Evolutionary conservation across 164 flowering plant species (phyloP).

Genomic region (Dillenia suffruticosa): DNA sequence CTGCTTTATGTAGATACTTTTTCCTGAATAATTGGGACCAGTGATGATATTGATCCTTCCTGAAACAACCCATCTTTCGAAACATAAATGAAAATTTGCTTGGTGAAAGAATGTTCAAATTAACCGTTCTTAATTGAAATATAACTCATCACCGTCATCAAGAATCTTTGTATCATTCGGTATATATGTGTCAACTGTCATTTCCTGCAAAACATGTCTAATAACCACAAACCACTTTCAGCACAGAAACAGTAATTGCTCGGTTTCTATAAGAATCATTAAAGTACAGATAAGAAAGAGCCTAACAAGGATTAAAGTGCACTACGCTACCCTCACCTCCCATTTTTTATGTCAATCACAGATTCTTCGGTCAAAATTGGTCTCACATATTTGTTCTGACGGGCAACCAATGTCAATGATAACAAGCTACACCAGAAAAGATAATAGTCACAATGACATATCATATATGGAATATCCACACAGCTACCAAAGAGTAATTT

Average conservation of each 20-base stretch:
- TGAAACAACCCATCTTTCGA: constrained; percentile 26
- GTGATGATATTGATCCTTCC: constrained; percentile 84
- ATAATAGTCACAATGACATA: background rate
- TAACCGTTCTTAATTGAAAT: background rate
- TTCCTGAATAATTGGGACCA: constrained; percentile 98
- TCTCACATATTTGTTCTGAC: constrained; percentile 86
- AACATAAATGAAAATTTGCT: background rate
- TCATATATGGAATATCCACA: too few species aligned
- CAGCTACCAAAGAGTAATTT: background rate
- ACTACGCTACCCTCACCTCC: constrained; percentile 46
- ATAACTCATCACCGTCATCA: constrained; percentile 47
- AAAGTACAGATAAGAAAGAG: background rate
- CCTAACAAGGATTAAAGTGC: background rate
- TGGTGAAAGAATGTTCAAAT: background rate
- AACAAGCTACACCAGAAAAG: constrained; percentile 38
- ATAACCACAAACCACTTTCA: constrained; percentile 4
- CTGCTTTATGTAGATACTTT: constrained; percentile 95
- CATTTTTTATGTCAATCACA: constrained; percentile 69
- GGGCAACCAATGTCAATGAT: constrained; percentile 84
- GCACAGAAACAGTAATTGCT: background rate
- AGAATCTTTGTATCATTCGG: constrained; percentile 83
- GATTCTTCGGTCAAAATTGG: constrained; percentile 69
- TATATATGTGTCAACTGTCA: constrained; percentile 94
- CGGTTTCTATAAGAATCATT: background rate
- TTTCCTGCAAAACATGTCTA: constrained; percentile 98